Base-by-base conservation (phyloP, 805 yeast species). In the Komagataella phaffii region DNA sequence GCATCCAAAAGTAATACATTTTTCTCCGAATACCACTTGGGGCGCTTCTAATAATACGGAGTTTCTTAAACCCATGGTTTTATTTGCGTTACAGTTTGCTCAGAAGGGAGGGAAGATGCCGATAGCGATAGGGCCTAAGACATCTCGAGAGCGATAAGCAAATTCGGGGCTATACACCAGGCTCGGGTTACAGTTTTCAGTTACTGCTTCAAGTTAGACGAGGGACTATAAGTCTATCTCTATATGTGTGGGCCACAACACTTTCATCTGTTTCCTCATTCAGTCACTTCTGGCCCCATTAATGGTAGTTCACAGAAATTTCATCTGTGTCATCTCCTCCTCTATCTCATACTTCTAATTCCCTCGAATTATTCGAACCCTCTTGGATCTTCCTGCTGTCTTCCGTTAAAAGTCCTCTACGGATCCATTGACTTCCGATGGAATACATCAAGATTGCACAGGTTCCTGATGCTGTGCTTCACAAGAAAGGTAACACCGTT, bases 401-500 rank as follows among this genome's bases (percentile, higher is more conserved):
- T 44, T 19, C 40, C 14, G 14, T 30, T 8, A 30, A 30, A 30
- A 44, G 46, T 44, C 23, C 12, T 8, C 19, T 17, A 19, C 46
- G 10, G 46, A 44, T 44, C 45, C 46, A 17, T 21, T 21, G 44
- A 36, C 14, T 18, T 44, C 12, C 12, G 17, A 79, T 80, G 84
- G 85, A 80, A 53, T 74, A 71, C 56, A 71, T 79, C 45, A 79
- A 77, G 57, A 65, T 80, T 14, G 73, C 83, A 3, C 61, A 72
- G 64, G 75, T 76, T 21, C 68, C 73, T 50, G 67, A 74, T 60
- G 80, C 82, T 40, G 68, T 75, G 17, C 70, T 84, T 48, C 76
- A 75, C 55, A 75, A 81, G 57, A 74, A 82, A 50, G 90, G 89
- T 12, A 65, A 64, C 40, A 66, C 74, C 7, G 63, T 70, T n/a